Conservation (phyloP, 1,284 basidiomycete genomes). For the Puccinia hordei region DNA sequence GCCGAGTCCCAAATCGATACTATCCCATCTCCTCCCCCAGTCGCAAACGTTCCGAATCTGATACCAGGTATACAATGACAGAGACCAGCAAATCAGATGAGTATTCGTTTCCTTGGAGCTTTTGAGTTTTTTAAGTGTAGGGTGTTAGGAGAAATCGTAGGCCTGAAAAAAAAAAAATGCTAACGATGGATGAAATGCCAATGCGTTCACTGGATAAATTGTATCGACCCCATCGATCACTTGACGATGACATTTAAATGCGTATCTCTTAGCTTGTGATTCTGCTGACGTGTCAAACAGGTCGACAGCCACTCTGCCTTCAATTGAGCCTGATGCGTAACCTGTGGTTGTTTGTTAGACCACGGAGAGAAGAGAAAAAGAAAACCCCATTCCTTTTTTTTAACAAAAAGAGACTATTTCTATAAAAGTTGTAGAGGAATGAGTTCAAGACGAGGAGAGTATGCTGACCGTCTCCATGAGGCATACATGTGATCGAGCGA, state of each 20-base stretch:
- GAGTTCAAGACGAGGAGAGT: conserved; percentile 38
- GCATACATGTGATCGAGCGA: conserved; percentile 84
- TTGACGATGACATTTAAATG: conserved; percentile 95
- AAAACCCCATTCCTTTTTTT: too few relatives aligned
- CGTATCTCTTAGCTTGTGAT: conserved; percentile 85
- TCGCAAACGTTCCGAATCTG: conserved; percentile 91
- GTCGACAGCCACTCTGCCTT: conserved; percentile 94
- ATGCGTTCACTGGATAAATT: conserved; percentile 94
- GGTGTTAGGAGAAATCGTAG: not conserved
- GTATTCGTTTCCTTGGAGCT: not conserved
- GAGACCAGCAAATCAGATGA: not conserved
- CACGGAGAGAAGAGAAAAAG: not conserved
- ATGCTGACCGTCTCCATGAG: conserved; percentile 76
- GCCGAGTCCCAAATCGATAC: conserved; percentile 96
- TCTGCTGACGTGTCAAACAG: conserved; percentile 82
- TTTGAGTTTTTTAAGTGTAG: not conserved
- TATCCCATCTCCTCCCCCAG: conserved; percentile 85
- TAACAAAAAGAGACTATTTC: not conserved
- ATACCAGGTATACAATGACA: not conserved
- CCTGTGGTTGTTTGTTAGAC: conserved; percentile 64
- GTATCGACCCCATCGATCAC: conserved; percentile 88
- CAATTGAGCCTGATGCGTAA: conserved; percentile 88
- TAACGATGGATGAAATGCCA: conserved; percentile 87
- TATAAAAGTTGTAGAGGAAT: conserved; percentile 27
- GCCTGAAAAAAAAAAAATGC: conserved; percentile 55